A percentile compares a stretch with the other conserved stretches of the same genome.
Evolutionary conservation across 2,329 filamentous ascomycete genomes (phyloP).

Genomic region (Dactylellina haptotyla): DNA sequence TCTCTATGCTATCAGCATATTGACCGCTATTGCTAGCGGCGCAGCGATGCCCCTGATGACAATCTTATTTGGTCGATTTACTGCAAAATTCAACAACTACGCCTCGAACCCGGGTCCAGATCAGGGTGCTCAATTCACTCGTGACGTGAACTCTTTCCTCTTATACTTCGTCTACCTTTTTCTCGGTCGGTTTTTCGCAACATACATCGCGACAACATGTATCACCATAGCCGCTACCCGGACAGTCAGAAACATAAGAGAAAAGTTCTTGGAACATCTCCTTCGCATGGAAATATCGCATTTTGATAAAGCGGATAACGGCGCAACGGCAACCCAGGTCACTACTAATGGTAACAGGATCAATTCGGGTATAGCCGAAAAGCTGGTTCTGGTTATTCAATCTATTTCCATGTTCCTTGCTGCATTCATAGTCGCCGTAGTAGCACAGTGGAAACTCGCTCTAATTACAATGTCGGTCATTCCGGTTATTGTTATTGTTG

Average conservation of each 20-base stretch:
- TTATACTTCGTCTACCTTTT: slow-evolving; percentile 78
- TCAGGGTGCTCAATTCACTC: slow-evolving; percentile 25
- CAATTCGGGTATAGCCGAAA: slow-evolving; percentile 67
- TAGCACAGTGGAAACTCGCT: slow-evolving; percentile 70
- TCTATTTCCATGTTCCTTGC: slow-evolving; percentile 67
- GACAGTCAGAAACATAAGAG: slow-evolving; percentile 66
- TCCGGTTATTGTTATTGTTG: slow-evolving; percentile 67
- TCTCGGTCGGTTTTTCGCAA: slow-evolving; percentile 71
- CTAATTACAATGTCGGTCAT: slow-evolving; percentile 70
- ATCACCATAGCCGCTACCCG: slow-evolving; percentile 67
- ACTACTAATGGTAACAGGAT: slow-evolving; percentile 72
- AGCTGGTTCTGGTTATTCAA: slow-evolving; percentile 69
- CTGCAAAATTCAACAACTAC: slow-evolving; percentile 57
- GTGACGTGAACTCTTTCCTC: slow-evolving; percentile 54
- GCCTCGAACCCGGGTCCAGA: slow-evolving; percentile 13
- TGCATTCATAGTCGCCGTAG: slow-evolving; percentile 68
- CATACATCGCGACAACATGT: slow-evolving; percentile 70
- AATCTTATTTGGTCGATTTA: slow-evolving; percentile 54
- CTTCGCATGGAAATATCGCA: slow-evolving; percentile 74
- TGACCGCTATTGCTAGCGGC: slow-evolving; percentile 38
- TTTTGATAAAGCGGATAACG: slow-evolving; percentile 67
- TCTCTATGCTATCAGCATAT: slow-evolving; percentile 24
- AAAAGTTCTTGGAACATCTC: slow-evolving; percentile 72
- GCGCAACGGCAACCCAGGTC: slow-evolving; percentile 62
- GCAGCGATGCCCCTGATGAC: slow-evolving; percentile 49